Evolutionary conservation across 2,329 filamentous ascomycete genomes (phyloP).

Genomic region (Aspergillus hortae): DNA sequence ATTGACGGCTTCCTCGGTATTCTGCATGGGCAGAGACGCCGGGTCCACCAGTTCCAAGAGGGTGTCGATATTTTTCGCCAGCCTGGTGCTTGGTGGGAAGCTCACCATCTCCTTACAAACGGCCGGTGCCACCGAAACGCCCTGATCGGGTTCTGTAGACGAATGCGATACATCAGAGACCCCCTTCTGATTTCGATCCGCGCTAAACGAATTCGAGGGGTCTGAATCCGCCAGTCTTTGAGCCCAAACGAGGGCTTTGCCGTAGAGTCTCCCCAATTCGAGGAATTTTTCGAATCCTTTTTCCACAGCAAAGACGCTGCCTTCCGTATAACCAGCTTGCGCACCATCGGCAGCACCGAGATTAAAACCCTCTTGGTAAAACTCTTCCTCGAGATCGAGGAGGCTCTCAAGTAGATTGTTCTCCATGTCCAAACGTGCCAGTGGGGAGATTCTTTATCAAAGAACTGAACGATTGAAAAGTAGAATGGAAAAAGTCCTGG

Average conservation of each 20-base stretch:
- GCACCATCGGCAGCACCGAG: constrained; percentile 73
- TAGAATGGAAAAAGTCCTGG: too few relatives aligned
- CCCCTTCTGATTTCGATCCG: background rate
- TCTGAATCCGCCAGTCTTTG: constrained; percentile 55
- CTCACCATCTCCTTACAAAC: constrained; percentile 41
- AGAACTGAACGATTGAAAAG: too few relatives aligned
- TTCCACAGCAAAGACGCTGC: constrained; percentile 83
- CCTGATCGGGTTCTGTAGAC: constrained; percentile 11
- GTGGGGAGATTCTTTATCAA: background rate
- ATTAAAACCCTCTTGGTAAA: constrained; percentile 78
- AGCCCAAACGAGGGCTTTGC: constrained; percentile 78
- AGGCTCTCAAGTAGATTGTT: constrained; percentile 54
- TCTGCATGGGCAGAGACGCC: constrained; percentile 71
- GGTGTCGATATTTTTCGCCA: constrained; percentile 72
- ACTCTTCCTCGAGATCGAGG: constrained; percentile 61
- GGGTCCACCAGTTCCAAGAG: constrained; percentile 77
- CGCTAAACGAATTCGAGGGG: constrained; percentile 10
- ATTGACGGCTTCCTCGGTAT: constrained; percentile 82
- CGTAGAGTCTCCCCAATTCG: constrained; percentile 73
- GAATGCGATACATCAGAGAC: constrained; percentile 1
- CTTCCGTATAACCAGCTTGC: constrained; percentile 77
- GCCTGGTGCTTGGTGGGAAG: constrained; percentile 57
- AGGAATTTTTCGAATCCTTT: constrained; percentile 92
- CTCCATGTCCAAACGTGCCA: constrained; percentile 27
- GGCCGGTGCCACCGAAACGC: constrained; percentile 23